A percentile compares a stretch with the other conserved stretches of the same genome.
phyloP scores from a whole-genome alignment of 306 rosid species.

The Geum urbanum region DNA sequence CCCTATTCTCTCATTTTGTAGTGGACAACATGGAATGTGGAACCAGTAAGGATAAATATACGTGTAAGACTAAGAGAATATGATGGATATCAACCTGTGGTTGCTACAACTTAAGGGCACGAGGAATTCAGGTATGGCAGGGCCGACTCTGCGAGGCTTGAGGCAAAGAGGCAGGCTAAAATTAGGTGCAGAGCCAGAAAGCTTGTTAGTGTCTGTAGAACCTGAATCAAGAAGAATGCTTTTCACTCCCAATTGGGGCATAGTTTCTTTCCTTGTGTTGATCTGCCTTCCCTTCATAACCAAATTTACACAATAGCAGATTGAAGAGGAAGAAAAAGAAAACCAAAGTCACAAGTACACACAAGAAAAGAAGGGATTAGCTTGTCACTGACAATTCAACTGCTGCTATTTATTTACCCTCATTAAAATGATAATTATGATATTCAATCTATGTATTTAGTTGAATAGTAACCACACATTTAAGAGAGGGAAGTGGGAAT shows the following conservation, averaged over 20 bases:
- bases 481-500: conserved; percentile 27
- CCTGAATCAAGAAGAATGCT: conserved; percentile 49
- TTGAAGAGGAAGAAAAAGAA: conserved; percentile 9
- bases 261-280: conserved; percentile 19
- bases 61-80: background rate
- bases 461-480: conserved; percentile 45
- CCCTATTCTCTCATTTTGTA: background rate
- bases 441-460: background rate
- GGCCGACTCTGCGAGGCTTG: conserved; percentile 52
- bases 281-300: conserved; percentile 11
- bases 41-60: background rate
- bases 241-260: conserved; percentile 58
- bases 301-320: conserved; percentile 11
- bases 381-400: conserved; percentile 34
- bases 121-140: conserved; percentile 61
- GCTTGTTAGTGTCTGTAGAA: conserved; percentile 31
- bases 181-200: conserved; percentile 24
- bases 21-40: background rate
- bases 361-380: conserved; percentile 13
- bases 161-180: conserved; percentile 68
- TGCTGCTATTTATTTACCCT: conserved; percentile 29
- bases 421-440: conserved; percentile 32
- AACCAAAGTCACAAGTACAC: conserved; percentile 9
- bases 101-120: conserved; percentile 51
- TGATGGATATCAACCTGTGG: conserved; percentile 45